Conservation (phyloP, 129 eudicot species). For the Lactuca saligna region DNA sequence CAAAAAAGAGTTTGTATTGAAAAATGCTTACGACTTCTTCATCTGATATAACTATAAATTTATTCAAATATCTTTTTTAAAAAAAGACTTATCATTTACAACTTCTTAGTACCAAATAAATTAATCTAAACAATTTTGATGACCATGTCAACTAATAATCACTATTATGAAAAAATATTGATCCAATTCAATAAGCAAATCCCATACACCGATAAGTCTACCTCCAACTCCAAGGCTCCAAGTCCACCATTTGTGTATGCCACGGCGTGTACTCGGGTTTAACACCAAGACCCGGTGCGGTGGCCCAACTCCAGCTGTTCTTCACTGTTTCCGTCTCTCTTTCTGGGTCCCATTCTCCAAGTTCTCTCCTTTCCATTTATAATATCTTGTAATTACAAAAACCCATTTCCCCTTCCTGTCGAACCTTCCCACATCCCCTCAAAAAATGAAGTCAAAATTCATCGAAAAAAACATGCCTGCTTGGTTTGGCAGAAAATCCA, state of each 20-base stretch:
- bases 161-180: no score
- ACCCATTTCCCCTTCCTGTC: slow-evolving; percentile 1
- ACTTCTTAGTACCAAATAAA: no score
- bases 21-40: no score
- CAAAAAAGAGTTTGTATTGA: no score
- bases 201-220: no score
- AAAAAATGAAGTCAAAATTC: slow-evolving; percentile 26
- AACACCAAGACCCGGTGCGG: slow-evolving; percentile 15
- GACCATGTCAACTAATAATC: no score
- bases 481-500: slow-evolving; percentile 78
- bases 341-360: neutral
- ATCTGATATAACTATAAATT: no score
- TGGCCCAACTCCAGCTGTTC: slow-evolving; percentile 31
- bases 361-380: slow-evolving; percentile 5
- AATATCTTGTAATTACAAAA: slow-evolving; percentile 12
- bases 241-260: neutral
- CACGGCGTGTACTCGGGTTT: slow-evolving; percentile 17
- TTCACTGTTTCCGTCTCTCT: slow-evolving; percentile 15
- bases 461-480: slow-evolving; percentile 59
- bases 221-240: no score
- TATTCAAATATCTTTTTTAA: no score
- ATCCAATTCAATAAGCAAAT: no score
- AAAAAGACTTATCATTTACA: no score
- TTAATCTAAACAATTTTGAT: no score
- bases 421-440: neutral